Base-by-base conservation (phyloP, 2,329 filamentous ascomycete genomes). In the Ophiocordyceps robertsii region DNA sequence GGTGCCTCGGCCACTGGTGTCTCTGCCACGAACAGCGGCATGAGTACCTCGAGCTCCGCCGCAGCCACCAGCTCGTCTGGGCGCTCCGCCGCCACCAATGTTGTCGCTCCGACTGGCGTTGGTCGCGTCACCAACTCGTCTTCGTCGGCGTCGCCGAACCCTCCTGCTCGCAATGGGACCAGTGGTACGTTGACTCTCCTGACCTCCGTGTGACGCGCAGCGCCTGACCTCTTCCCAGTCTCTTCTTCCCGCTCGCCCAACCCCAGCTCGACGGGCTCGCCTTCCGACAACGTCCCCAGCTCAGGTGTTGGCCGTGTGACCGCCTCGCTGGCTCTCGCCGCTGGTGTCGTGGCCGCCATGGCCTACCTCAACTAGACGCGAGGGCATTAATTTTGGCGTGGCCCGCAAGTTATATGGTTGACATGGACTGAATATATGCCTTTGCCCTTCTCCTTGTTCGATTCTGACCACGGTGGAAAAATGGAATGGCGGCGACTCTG, bases 291-390 rank as follows among this genome's bases (percentile, higher is more conserved):
- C 32, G 46, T 56, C 36, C 53, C 57, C 49, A 55, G 47, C 49
- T 53, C 51, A 47, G 60, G 57, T 40, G 42, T 39, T 10, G 48
- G 46, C 43, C 56, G 51, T 44, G 48, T 59, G 41, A 53, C 54
- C 32, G 57, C 59, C 31, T 55, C 56, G 29, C 43, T 61, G 43
- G 57, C 53, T 38, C 54, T 62, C 21, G 49, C 61, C 45, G 56
- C 54, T 16, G 60, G 55, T 48, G 61, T 53, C 43, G 50, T 56
- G 43, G 56, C 56, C 40, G 61, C 56, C 48, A 48, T 62, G 44
- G 58, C 53, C 43, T 58, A 54, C 51, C 47, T 64, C 35, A 53
- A 53, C 49, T 60, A 57, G 54, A 17, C n/a, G 24, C 3, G 24
- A 27, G 24, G 24, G 24, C 6, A 27, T 27, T 6, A 27, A 27